phyloP scores from a whole-genome alignment of 1,139 yeast species.

The Geotrichum europaeum region DNA sequence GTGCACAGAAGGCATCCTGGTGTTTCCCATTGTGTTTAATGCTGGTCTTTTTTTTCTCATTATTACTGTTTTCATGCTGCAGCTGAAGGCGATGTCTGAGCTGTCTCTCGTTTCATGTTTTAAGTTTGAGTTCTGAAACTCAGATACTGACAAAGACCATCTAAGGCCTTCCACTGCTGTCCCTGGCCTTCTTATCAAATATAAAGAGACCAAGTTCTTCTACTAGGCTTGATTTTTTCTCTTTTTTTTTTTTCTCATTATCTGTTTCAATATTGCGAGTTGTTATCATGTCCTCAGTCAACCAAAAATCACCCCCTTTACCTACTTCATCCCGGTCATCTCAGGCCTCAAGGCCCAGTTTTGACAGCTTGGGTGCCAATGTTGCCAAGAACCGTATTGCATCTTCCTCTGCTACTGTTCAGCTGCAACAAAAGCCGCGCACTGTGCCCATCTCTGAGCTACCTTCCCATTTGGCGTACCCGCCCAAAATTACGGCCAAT shows the following conservation, averaged over 20 bases:
- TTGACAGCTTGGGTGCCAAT: background rate
- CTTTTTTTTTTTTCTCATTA: background rate
- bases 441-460: background rate
- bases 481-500: background rate
- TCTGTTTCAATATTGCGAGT: background rate
- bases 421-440: background rate
- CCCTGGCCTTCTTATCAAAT: background rate
- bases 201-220: background rate
- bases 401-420: background rate
- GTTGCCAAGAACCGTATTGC: background rate
- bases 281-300: background rate
- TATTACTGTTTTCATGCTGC: background rate
- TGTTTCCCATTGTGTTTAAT: background rate
- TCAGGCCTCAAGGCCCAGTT: background rate
- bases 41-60: background rate
- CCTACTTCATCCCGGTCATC: slow-evolving; percentile 2
- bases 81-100: background rate
- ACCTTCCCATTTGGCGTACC: background rate
- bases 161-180: background rate
- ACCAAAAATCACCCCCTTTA: background rate
- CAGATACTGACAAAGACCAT: background rate
- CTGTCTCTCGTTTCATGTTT: background rate
- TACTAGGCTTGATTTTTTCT: background rate
- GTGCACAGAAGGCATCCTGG: too few relatives aligned
- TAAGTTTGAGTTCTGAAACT: background rate